These are phyloP conservation scores for Leccinellum rugosiceps DNA, from an alignment of 768 basidiomycete species.

Conservation along the genomic window DNA sequence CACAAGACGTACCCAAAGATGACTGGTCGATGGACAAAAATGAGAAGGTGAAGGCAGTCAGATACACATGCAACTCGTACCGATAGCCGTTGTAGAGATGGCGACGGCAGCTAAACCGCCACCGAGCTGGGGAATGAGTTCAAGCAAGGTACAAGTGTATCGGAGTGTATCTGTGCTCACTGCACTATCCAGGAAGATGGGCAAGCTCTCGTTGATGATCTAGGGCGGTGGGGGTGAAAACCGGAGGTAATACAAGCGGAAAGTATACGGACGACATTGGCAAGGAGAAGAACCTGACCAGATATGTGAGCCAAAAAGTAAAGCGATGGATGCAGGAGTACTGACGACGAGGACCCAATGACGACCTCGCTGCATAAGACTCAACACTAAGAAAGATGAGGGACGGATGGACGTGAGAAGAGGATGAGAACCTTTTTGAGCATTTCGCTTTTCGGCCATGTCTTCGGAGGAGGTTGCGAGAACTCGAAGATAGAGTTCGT, in stretches of 20 bases:
- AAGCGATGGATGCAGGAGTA: background rate
- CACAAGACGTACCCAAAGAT: conserved; percentile 67
- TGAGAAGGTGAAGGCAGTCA: background rate
- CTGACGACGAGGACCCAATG: conserved; percentile 94
- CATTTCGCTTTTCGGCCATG: conserved; percentile 60
- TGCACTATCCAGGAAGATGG: conserved; percentile 78
- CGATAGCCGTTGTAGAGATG: conserved; percentile 62
- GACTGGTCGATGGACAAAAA: conserved; percentile 39
- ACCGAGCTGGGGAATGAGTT: conserved; percentile 39
- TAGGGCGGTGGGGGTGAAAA: conserved; percentile 24
- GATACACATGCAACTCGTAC: conserved; percentile 33
- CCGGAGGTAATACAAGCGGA: background rate
- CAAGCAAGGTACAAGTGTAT: conserved; percentile 53
- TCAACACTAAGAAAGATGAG: conserved; percentile 41
- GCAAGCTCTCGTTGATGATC: conserved; percentile 82
- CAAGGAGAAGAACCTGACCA: conserved; percentile 74
- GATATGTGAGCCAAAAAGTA: conserved; percentile 1
- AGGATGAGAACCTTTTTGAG: conserved; percentile 53
- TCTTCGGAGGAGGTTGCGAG: conserved; percentile 81
- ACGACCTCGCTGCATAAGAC: conserved; percentile 59
- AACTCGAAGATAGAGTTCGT: conserved; percentile 87
- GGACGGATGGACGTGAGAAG: background rate
- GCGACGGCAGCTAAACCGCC: conserved; percentile 74
- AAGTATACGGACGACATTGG: conserved; percentile 68
- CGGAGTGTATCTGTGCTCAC: conserved; percentile 42